Conservation (phyloP, 2,329 filamentous ascomycete genomes). For the Ophiocordyceps camponoti-rufipedis region DNA sequence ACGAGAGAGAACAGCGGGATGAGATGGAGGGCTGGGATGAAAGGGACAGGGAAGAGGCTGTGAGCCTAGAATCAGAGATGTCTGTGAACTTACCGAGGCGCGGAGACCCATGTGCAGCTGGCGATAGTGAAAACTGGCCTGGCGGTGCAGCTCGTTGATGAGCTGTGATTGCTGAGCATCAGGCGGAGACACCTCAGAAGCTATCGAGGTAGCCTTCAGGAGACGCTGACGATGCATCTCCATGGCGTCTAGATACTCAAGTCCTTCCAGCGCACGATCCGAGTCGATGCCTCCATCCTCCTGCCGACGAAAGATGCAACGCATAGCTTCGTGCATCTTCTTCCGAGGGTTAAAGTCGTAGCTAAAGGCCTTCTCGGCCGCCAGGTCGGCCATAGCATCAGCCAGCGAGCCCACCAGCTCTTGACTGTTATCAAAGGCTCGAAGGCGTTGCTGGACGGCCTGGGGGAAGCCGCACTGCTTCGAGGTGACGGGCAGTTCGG, state of each 20-base stretch:
- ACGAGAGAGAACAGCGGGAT: too few relatives aligned
- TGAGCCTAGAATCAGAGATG: neutral
- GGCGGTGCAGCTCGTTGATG: slow-evolving; percentile 12
- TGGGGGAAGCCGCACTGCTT: slow-evolving; percentile 15
- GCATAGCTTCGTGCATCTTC: slow-evolving; percentile 8
- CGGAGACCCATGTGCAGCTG: slow-evolving; percentile 16
- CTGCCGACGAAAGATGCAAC: slow-evolving; percentile 9
- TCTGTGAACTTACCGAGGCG: slow-evolving; percentile 10
- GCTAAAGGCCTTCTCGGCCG: slow-evolving; percentile 3
- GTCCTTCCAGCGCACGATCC: slow-evolving; percentile 10
- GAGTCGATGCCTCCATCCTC: slow-evolving; percentile 12
- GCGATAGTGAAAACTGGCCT: slow-evolving; percentile 10
- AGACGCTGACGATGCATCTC: slow-evolving; percentile 14
- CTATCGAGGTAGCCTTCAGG: slow-evolving; percentile 6
- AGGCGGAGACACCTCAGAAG: slow-evolving; percentile 3
- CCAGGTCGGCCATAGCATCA: slow-evolving; percentile 5
- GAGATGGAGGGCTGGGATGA: neutral
- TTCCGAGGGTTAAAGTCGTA: slow-evolving; percentile 10
- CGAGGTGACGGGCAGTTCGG: slow-evolving; percentile 4
- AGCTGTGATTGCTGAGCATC: slow-evolving; percentile 5
- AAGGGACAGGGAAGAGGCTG: neutral
- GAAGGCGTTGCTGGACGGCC: slow-evolving; percentile 11
- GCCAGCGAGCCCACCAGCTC: slow-evolving; percentile 6
- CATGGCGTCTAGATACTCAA: slow-evolving; percentile 13
- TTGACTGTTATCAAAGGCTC: slow-evolving; percentile 13